Evolutionary conservation across 129 eudicot species (phyloP), one percentile per base, ranked within the genome.

Genomic region (Ambrosia trifida): DNA sequence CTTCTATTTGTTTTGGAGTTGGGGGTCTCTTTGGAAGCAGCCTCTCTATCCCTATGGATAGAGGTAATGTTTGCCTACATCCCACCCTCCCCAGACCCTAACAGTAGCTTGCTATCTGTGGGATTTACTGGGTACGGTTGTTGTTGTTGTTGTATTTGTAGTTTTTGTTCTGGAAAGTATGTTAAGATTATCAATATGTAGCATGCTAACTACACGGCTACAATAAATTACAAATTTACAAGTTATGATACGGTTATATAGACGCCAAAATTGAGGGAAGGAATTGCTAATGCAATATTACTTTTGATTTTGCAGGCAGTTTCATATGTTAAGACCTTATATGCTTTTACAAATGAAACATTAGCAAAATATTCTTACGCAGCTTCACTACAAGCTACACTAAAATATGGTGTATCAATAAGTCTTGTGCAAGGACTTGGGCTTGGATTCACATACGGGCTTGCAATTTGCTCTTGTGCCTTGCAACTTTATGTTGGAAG

Each of bases 401-500:
- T 93, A 50, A 87, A 91, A 85, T 89, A 93, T 80, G 98, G 96
- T 68, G 89, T 93, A 72, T 77, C 89, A 72, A 93, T 93, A 72
- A 87, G 95, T 87, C 98, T 93, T 64, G 98, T 93, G 74, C 98
- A 93, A 93, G 98, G 98, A 52, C 86, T 93, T 77, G 98, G 98
- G 11, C 96, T 93, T 74, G 98, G 98, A 59, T 93, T 93, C 78
- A 93, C 98, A 31, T 93, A 93, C 58, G 98, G 98, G 70, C 91
- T 93, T 71, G 98, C 98, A 66, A 93, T 93, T 41, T 93, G 98
- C 81, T 93, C 98, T 78, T 93, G 98, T 89, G 95, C 98, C 32
- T 84, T 93, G 72, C 96, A 93, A 79, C 96, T 93, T 54, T 93
- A 95, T 92, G 98, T 93, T 16, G 98, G 98, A 74, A 83, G 95